These are phyloP conservation scores for Avicennia marina DNA, from an alignment of 257 asterid genomes.

Conservation along the genomic window DNA sequence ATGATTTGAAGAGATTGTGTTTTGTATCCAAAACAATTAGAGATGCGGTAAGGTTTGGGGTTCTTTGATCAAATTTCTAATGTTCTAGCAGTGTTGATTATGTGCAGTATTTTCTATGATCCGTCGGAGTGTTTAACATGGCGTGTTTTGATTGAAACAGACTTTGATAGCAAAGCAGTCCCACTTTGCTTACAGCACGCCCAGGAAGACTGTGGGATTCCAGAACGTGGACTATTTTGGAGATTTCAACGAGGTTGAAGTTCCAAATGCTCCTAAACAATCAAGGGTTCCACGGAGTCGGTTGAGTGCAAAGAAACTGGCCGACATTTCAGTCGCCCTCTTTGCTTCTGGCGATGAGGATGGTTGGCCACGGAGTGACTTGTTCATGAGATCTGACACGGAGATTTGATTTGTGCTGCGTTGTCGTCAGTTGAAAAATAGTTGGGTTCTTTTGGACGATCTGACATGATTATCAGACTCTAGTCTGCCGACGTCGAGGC, in stretches of 20 bases:
- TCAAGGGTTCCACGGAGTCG: conserved; percentile 6
- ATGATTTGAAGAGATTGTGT: conserved; percentile 62
- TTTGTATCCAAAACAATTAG: conserved; percentile 50
- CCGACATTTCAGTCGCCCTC: neutral
- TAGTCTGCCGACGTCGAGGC: no score
- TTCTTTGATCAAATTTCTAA: no score
- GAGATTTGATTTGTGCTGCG: no score
- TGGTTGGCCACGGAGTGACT: neutral
- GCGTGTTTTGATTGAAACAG: conserved; percentile 27
- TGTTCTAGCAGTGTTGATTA: neutral
- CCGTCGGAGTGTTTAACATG: conserved; percentile 2
- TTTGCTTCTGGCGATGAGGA: neutral
- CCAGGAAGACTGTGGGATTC: conserved; percentile 21
- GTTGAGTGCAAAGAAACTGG: neutral
- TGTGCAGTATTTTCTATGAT: neutral
- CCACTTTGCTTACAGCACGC: conserved; percentile 51
- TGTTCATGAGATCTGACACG: no score
- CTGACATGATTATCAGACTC: no score
- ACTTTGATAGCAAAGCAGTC: conserved; percentile 50
- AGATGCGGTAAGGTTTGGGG: conserved; percentile 68
- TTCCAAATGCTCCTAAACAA: conserved; percentile 49
- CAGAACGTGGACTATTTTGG: conserved; percentile 11
- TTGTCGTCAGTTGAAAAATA: no score
- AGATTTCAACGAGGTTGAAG: conserved; percentile 25
- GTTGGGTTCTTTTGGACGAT: no score